phyloP scores from a whole-genome alignment of 306 rosid species.

The Sindora glabra region DNA sequence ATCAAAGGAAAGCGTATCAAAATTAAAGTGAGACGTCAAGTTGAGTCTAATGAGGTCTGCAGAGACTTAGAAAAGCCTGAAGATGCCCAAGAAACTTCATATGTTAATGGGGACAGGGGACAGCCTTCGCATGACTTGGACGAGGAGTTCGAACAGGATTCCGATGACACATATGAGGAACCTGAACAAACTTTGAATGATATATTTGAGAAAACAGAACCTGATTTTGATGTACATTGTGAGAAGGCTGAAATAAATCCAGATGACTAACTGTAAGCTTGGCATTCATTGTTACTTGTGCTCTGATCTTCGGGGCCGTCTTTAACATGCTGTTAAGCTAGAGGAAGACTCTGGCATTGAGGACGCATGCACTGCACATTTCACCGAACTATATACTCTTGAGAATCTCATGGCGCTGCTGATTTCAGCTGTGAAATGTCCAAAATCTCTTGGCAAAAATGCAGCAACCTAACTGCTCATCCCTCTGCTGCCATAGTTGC shows the following conservation, averaged over 20 bases:
- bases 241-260: constrained; percentile 21
- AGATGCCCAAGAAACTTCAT: constrained; percentile 10
- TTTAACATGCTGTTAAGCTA: constrained; percentile 8
- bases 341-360: not conserved
- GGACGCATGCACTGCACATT: not conserved
- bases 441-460: not conserved
- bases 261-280: constrained; percentile 14
- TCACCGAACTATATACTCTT: not conserved
- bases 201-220: constrained; percentile 16
- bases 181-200: constrained; percentile 26
- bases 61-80: not conserved
- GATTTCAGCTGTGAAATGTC: constrained; percentile 5
- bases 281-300: constrained; percentile 1
- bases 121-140: constrained; percentile 13
- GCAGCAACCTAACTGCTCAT: not conserved
- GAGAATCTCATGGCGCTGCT: constrained; percentile 1
- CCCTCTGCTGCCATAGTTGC: not conserved
- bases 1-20: constrained; percentile 66
- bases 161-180: constrained; percentile 10
- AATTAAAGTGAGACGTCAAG: constrained; percentile 27
- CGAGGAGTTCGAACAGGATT: constrained; percentile 28
- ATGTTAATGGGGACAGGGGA: constrained; percentile 10
- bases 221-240: constrained; percentile 4
- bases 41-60: not conserved
- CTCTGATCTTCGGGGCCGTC: not conserved